Conservation (phyloP, 495 filamentous ascomycete species). For the Neurospora sublineolata region DNA sequence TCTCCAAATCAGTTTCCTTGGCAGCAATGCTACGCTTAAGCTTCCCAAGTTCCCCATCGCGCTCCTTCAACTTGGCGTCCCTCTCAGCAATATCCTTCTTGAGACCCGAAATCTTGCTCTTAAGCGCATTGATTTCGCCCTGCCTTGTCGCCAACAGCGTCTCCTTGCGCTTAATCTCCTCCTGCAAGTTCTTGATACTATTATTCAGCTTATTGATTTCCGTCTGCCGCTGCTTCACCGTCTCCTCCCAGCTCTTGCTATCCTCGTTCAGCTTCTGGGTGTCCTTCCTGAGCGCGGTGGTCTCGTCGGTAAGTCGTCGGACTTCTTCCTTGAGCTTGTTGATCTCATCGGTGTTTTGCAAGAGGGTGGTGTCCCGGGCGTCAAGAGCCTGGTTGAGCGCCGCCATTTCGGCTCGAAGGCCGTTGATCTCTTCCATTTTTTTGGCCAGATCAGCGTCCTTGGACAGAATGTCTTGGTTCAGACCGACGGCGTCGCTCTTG, state of each 20-base stretch:
- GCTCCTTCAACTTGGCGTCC: background rate
- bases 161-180: background rate
- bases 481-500: background rate
- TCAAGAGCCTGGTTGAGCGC: background rate
- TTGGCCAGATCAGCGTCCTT: background rate
- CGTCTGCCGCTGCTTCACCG: background rate
- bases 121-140: background rate
- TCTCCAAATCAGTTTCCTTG: background rate
- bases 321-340: background rate
- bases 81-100: background rate
- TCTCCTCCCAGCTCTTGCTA: background rate
- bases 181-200: background rate
- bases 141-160: background rate
- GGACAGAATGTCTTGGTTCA: background rate
- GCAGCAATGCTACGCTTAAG: background rate
- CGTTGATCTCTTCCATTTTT: background rate
- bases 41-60: background rate
- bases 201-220: background rate
- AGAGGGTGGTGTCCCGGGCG: background rate
- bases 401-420: background rate
- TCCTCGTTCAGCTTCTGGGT: background rate
- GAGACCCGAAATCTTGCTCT: background rate
- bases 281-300: background rate
- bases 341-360: background rate
- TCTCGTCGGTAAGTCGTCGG: background rate